Percentiles rank a stretch among this genome's conserved stretches.
These are phyloP conservation scores for Hymenoscyphus albidus DNA, from an alignment of 2,329 filamentous ascomycete species.

Conservation along the genomic window DNA sequence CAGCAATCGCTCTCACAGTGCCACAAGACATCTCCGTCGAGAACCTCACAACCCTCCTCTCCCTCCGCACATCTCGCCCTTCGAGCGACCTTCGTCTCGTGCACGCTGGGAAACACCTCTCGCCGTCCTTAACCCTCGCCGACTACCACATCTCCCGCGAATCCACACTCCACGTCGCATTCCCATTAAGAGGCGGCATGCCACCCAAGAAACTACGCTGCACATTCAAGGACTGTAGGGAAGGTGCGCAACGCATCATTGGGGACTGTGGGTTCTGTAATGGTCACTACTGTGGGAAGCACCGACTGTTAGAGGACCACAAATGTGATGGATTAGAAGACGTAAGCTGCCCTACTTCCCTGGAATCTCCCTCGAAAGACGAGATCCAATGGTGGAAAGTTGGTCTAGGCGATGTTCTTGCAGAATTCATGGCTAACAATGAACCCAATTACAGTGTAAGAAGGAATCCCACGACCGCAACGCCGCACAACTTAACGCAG, in stretches of 20 bases:
- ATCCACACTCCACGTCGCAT: constrained; percentile 49
- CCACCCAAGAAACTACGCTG: constrained; percentile 78
- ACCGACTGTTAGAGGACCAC: constrained; percentile 90
- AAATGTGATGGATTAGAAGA: constrained; percentile 90
- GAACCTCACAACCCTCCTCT: constrained; percentile 53
- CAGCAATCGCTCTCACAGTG: constrained; percentile 55
- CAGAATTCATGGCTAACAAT: constrained; percentile 39
- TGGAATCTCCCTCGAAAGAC: not conserved
- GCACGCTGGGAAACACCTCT: constrained; percentile 54
- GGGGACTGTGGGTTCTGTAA: constrained; percentile 95
- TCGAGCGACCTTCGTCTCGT: constrained; percentile 50
- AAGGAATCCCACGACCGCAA: constrained; percentile 95
- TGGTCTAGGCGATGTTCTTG: constrained; percentile 32
- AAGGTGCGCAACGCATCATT: constrained; percentile 84
- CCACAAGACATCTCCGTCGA: constrained; percentile 50
- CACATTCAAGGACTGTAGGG: constrained; percentile 84
- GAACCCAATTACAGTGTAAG: constrained; percentile 63
- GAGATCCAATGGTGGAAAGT: constrained; percentile 41
- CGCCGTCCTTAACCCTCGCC: constrained; percentile 40
- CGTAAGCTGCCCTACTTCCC: constrained; percentile 46
- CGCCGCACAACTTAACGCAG: constrained; percentile 83
- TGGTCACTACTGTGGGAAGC: constrained; percentile 91
- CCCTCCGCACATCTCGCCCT: constrained; percentile 52
- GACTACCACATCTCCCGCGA: constrained; percentile 47
- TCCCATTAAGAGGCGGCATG: constrained; percentile 55